Percentiles rank a stretch among this genome's conserved stretches.
These are phyloP conservation scores for Pseudonectria foliicola DNA, from an alignment of 2,329 filamentous ascomycete genomes.

Conservation along the genomic window DNA sequence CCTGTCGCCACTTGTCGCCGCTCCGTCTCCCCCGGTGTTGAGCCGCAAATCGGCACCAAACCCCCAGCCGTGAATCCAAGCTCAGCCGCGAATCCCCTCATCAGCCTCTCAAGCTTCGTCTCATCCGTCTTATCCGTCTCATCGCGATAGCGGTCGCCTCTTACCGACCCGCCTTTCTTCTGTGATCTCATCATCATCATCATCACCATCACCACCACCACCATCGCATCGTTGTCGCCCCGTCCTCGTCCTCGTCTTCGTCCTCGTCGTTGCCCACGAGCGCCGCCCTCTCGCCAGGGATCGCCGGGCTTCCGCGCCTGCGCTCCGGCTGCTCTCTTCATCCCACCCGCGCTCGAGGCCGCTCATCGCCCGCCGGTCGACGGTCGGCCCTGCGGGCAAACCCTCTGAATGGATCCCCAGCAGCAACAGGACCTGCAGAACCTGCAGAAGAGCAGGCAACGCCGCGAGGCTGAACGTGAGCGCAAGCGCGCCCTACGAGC, in stretches of 20 bases:
- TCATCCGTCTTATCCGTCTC: too few species aligned
- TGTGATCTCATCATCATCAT: too few species aligned
- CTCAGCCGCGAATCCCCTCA: too few species aligned
- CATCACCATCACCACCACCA: too few species aligned
- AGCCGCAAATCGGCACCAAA: too few species aligned
- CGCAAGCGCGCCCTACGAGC: constrained; percentile 23
- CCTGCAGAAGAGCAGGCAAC: constrained; percentile 23
- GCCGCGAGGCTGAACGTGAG: constrained; percentile 23
- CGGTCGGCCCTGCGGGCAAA: constrained; percentile 22
- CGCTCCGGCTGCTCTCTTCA: constrained; percentile 20
- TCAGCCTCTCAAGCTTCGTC: too few species aligned
- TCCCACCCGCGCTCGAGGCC: constrained; percentile 11
- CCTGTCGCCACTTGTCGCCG: too few species aligned
- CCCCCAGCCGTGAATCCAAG: too few species aligned
- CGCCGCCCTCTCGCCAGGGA: constrained; percentile 17
- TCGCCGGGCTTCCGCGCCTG: constrained; percentile 19
- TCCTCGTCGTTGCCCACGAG: constrained; percentile 3
- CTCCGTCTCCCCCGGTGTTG: too few species aligned
- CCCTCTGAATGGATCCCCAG: constrained; percentile 22
- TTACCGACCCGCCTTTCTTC: too few species aligned
- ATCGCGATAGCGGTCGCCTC: too few species aligned
- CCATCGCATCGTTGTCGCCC: too few species aligned
- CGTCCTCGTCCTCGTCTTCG: constrained; percentile 2
- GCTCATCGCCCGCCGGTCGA: constrained; percentile 5
- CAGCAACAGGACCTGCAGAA: constrained; percentile 18